Evolutionary conservation across 1,284 basidiomycete species (phyloP).

Genomic region (Exobasidium rhododendri): DNA sequence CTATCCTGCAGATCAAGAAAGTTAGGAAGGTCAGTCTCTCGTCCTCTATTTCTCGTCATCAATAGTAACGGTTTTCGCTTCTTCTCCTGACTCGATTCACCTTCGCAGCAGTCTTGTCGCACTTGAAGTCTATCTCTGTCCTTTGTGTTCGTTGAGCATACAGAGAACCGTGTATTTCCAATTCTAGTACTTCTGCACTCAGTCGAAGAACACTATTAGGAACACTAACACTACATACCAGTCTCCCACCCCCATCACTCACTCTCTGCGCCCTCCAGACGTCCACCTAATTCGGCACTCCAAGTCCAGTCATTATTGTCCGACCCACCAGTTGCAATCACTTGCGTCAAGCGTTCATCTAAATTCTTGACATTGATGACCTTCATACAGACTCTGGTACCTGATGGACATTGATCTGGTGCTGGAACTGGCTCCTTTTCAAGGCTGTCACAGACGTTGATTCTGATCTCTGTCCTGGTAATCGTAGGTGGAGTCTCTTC

Average conservation of each 20-base stretch:
- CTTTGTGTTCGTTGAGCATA: constrained; percentile 9
- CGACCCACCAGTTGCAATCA: constrained; percentile 5
- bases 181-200: background rate
- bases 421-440: background rate
- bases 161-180: background rate
- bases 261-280: constrained; percentile 6
- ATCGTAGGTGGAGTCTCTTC: constrained; percentile 6
- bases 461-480: constrained; percentile 3
- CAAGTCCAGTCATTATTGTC: background rate
- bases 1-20: background rate
- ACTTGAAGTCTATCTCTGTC: constrained; percentile 8
- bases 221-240: too few species aligned
- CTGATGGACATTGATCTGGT: constrained; percentile 1
- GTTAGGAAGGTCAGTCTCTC: too few species aligned
- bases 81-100: background rate
- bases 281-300: background rate
- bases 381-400: constrained; percentile 11
- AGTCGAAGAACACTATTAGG: too few species aligned
- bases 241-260: too few species aligned
- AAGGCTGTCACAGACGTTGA: background rate
- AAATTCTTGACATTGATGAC: constrained; percentile 5
- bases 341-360: constrained; percentile 6
- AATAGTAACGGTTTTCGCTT: too few species aligned
- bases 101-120: background rate
- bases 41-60: too few species aligned